These are phyloP conservation scores for Syncephalastrum contaminatum DNA, from an alignment of 371 early-diverging fungal species.

Conservation along the genomic window DNA sequence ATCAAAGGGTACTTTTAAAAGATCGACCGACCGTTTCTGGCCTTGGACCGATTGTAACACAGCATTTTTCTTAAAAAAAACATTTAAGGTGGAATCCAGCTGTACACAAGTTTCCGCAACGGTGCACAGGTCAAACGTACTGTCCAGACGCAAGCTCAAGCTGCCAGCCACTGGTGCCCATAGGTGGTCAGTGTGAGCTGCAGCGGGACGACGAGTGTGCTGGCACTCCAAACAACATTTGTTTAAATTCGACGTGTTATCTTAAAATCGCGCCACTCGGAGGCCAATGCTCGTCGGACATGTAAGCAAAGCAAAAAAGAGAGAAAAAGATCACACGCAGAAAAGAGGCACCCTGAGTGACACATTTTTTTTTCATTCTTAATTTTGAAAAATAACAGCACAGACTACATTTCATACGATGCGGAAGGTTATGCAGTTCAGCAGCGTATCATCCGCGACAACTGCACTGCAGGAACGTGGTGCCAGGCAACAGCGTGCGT, in stretches of 20 bases:
- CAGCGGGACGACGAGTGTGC: conserved; percentile 50
- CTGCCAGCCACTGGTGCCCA: conserved; percentile 23
- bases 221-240: conserved; percentile 27
- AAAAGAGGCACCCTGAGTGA: background rate
- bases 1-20: conserved; percentile 37
- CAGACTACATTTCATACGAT: conserved; percentile 31
- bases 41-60: background rate
- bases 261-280: conserved; percentile 42
- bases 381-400: conserved; percentile 20
- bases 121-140: conserved; percentile 29
- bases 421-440: conserved; percentile 20
- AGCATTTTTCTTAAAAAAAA: background rate
- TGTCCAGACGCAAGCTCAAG: conserved; percentile 43
- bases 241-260: conserved; percentile 43
- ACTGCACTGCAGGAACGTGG: conserved; percentile 43
- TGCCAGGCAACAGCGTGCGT: conserved; percentile 30
- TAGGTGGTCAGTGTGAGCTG: conserved; percentile 33
- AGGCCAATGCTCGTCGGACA: conserved; percentile 43
- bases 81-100: conserved; percentile 30
- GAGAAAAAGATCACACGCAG: background rate
- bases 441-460: conserved; percentile 47
- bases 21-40: background rate
- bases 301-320: conserved; percentile 21
- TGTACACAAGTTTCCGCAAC: conserved; percentile 25
- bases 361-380: no score